Percentiles rank a stretch among this genome's conserved stretches.
Conservation (phyloP, 2,329 filamentous ascomycete species). For the Clonostachys solani region DNA sequence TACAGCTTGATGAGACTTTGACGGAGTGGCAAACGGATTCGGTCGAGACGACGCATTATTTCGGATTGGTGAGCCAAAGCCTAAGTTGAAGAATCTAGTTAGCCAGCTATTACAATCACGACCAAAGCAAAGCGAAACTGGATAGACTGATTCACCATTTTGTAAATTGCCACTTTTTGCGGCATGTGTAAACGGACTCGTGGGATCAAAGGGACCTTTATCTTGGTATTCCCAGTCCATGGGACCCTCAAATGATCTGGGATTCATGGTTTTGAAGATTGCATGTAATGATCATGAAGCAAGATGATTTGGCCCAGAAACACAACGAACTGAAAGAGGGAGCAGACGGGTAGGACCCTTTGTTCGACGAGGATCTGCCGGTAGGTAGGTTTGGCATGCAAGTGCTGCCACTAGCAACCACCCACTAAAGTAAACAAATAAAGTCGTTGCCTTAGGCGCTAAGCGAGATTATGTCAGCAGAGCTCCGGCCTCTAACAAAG, state of each 20-base stretch:
- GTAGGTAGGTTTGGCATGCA: too few relatives aligned
- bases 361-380: too few relatives aligned
- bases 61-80: slow-evolving; percentile 32
- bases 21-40: slow-evolving; percentile 29
- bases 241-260: slow-evolving; percentile 52
- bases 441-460: slow-evolving; percentile 14
- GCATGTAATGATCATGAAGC: too few relatives aligned
- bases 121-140: not conserved
- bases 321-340: too few relatives aligned
- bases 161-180: slow-evolving; percentile 29
- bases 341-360: too few relatives aligned
- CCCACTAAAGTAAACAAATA: slow-evolving; percentile 26
- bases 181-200: slow-evolving; percentile 57
- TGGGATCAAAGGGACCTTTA: slow-evolving; percentile 52
- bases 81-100: slow-evolving; percentile 12
- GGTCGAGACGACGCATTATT: slow-evolving; percentile 15
- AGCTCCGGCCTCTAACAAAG: not conserved
- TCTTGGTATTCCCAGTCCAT: slow-evolving; percentile 67
- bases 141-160: slow-evolving; percentile 28
- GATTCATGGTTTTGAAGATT: slow-evolving; percentile 33
- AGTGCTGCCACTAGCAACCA: too few relatives aligned
- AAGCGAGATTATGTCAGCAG: slow-evolving; percentile 19
- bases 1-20: slow-evolving; percentile 27
- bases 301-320: too few relatives aligned
- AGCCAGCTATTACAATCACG: slow-evolving; percentile 7